phyloP scores from a whole-genome alignment of 129 eudicot species.

The Heracleum sosnowskyi region DNA sequence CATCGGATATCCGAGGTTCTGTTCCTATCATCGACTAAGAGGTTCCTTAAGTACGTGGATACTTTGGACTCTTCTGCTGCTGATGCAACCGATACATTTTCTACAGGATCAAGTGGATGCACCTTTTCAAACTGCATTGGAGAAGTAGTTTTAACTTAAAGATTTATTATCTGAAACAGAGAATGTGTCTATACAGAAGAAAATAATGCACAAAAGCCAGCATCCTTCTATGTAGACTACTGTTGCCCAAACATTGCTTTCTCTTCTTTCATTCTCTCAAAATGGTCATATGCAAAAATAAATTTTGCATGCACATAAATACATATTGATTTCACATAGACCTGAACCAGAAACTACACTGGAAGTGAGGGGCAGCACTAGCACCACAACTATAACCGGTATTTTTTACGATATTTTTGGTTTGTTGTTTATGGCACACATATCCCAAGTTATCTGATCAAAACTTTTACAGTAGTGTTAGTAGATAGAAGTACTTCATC shows the following conservation, averaged over 20 bases:
- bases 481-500: not conserved
- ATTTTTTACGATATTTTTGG: not conserved
- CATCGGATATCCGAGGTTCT: constrained; percentile 33
- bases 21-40: constrained; percentile 2
- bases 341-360: not conserved
- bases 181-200: not conserved
- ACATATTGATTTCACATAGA: not conserved
- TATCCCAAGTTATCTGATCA: not conserved
- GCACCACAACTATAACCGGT: no score
- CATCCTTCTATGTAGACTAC: not conserved
- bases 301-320: no score
- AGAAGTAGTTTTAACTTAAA: not conserved
- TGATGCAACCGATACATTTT: constrained; percentile 18
- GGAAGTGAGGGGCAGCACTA: not conserved
- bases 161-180: not conserved
- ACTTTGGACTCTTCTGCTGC: constrained; percentile 19
- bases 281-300: not conserved
- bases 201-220: not conserved
- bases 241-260: not conserved
- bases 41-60: constrained; percentile 12
- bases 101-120: constrained; percentile 37
- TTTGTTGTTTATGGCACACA: not conserved
- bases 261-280: not conserved
- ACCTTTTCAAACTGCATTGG: constrained; percentile 41
- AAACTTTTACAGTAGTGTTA: not conserved